Base-by-base conservation (phyloP, 371 early-diverging fungal species). In the Cokeromyces recurvatus region DNA sequence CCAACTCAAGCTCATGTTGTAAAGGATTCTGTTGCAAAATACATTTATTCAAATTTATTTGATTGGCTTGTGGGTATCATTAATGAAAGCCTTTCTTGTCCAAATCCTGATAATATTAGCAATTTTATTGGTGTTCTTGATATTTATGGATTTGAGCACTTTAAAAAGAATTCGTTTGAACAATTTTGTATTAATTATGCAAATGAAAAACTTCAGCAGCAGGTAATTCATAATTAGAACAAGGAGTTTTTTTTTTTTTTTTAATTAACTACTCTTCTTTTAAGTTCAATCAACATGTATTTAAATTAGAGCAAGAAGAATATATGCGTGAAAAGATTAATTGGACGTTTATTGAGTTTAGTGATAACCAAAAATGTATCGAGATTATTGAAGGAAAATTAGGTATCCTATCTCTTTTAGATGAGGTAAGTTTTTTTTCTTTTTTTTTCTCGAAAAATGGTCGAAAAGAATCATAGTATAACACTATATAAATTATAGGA, bases 151-250 rank as follows among this genome's bases (percentile, higher is more conserved):
- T 93, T 95, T 72, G 93, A 92, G 74, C 97, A 98, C 53, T 97
- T 97, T 66, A 82, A 93, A 68, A 87, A 84, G 66, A 99, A 99
- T 74, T 92, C 94, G 7, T 99, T 98, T 67, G 99, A 99, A 68
- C 99, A 99, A 71, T 94, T 99, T 59, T 97, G 98, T 77, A 97
- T 98, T 66, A 99, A 94, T 79, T 98, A 88, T 71, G 96, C 95
- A 53, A 98, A 91, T 70, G 97, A 91, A 65, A 97, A 95, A 68
- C 72, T 97, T 44, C 97, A 99, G 68, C 98, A 99, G 58, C 94
- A 80, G 53, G 29, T 29, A 29, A 29, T 29, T 58, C 5, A 5
- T 29, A 29, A 29, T 29, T 29, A 29, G 29, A 8, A 8, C 29
- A 29, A 8, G 11, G 29, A 29, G 29, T 29, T 8, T 29, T 29